These are phyloP conservation scores for Coprinopsis strossmayeri DNA, from an alignment of 768 basidiomycete genomes.

Conservation along the genomic window DNA sequence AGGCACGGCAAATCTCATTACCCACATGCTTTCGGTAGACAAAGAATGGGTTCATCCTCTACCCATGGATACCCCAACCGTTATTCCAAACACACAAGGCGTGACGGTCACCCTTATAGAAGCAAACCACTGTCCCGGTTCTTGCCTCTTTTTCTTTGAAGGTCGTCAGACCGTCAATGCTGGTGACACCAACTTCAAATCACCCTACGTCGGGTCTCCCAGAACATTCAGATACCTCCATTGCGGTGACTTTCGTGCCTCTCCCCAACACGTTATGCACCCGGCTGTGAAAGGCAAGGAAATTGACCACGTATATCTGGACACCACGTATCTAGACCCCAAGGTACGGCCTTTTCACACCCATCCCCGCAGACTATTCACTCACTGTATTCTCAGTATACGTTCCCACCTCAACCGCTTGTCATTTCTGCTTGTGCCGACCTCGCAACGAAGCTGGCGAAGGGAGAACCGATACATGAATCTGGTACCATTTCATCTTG, in stretches of 20 bases:
- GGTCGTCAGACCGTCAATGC: constrained; percentile 85
- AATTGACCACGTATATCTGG: constrained; percentile 87
- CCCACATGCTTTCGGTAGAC: constrained; percentile 87
- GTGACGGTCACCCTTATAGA: constrained; percentile 92
- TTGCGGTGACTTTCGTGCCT: constrained; percentile 92
- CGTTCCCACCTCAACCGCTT: constrained; percentile 91
- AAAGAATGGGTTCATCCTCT: constrained; percentile 84
- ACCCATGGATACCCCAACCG: constrained; percentile 68
- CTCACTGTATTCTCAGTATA: constrained; percentile 48
- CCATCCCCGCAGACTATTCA: neutral
- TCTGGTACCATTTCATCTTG: constrained; percentile 44
- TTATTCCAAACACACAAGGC: constrained; percentile 77
- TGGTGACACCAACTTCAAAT: constrained; percentile 75
- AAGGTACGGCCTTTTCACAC: constrained; percentile 36
- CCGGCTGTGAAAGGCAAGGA: constrained; percentile 74
- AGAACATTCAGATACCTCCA: constrained; percentile 84
- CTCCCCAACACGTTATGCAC: constrained; percentile 81
- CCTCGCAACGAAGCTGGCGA: constrained; percentile 55
- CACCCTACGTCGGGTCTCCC: constrained; percentile 61
- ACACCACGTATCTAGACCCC: constrained; percentile 93
- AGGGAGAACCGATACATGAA: constrained; percentile 28
- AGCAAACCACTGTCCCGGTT: constrained; percentile 98
- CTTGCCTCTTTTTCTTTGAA: constrained; percentile 90
- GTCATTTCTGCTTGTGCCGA: constrained; percentile 92
- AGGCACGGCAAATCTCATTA: constrained; percentile 86